Base-by-base conservation (phyloP, 1,284 basidiomycete species). In the Ustilago shanxiensis region DNA sequence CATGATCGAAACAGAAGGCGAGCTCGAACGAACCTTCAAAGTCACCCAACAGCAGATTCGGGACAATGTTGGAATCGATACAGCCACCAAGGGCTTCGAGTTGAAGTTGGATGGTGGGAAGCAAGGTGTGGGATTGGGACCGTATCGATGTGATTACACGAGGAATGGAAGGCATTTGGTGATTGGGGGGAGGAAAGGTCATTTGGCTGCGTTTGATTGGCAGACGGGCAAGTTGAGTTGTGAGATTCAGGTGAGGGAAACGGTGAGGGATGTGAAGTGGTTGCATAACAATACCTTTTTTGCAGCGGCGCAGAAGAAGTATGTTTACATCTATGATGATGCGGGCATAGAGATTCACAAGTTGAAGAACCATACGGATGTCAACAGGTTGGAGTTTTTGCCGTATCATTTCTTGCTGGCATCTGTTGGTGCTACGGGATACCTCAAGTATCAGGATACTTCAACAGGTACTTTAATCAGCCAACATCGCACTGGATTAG, bases 121-220 rank as follows among this genome's bases (percentile, higher is more conserved):
- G 28, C 72, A 69, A 11, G 72, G 66, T 0, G 74, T 77, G 2
- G 77, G 83, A 6, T 81, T 87, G 50, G 96, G 96, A 0, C 92
- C 93, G 24, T 92, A 98, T 87, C 91, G 83, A 88, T 89, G 83
- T 86, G 93, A 88, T 68, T 98, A 97, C 87, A 94, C 94, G 4
- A 88, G 93, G 70, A 98, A 98, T 85, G 96, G 96, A 72, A 89
- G 94, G 91, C 93, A 80, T 83, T 90, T 89, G 16, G 51, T 66
- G 45, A 37, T 72, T 57, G 78, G 81, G 1, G 95, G 94, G 5
- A 89, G 89, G 20, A 90, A 89, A 63, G 95, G 96, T 0, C 95
- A 98, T 87, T 90, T 95, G n/a, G 93, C 94, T 1, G 94, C 95
- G 0, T 96, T 98, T 82, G 95, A 98, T 86, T 96, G 94, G 94